phyloP scores from a whole-genome alignment of 257 asterid species.

The Scutellaria galericulata region DNA sequence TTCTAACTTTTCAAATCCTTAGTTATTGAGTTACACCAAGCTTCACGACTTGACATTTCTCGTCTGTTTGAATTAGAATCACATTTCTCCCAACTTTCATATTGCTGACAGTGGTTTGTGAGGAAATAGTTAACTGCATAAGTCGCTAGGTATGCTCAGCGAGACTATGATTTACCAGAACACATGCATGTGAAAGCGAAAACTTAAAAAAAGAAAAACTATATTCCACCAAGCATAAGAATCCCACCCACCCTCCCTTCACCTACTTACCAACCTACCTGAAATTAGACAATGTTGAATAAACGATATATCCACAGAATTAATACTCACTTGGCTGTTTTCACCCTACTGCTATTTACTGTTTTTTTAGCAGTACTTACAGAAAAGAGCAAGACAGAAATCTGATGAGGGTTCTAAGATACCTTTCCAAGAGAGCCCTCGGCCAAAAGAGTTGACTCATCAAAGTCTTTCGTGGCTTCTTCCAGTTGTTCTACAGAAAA shows the following conservation, averaged over 20 bases:
- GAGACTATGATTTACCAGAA: background rate
- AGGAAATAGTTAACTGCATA: background rate
- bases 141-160: background rate
- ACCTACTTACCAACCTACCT: too few relatives aligned
- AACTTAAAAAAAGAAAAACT: background rate
- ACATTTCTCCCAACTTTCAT: background rate
- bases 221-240: background rate
- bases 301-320: background rate
- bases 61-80: background rate
- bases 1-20: background rate
- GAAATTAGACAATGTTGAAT: background rate
- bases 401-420: constrained; percentile 27
- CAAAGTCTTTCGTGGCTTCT: constrained; percentile 78
- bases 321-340: background rate
- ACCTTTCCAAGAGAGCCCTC: constrained; percentile 94
- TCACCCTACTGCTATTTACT: background rate
- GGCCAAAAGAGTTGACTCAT: constrained; percentile 68
- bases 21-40: constrained; percentile 1
- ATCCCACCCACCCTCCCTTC: background rate
- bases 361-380: constrained; percentile 2
- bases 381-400: constrained; percentile 12
- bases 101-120: background rate
- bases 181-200: constrained; percentile 7
- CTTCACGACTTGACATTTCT: background rate
- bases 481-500: constrained; percentile 70